Evolutionary conservation across 306 rosid genomes (phyloP), one percentile per base, ranked within the genome.

Genomic region (Mimosa bimucronata): DNA sequence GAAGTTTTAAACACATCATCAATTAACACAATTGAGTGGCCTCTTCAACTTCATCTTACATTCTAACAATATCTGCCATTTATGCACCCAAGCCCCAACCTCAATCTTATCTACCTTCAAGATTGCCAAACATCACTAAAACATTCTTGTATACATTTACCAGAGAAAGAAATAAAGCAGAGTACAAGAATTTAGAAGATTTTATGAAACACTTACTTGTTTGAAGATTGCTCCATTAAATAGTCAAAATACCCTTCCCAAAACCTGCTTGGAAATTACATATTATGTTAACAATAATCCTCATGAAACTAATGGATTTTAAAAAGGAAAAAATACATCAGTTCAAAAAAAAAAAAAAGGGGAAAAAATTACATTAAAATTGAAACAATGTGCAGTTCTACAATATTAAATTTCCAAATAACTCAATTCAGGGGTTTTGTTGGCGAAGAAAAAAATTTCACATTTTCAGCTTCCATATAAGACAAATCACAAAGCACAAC

Each of bases 211-310:
- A 65, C 90, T 84, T 88, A 93, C 99, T 90, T 86, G 84, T 89
- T 95, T 80, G 96, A 87, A 88, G 97, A 85, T 79, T 88, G 85
- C 78, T 95, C 99, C 98, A 93, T 91, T 79, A 95, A 81, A 88
- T 87, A 80, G 85, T 95, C 99, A 89, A 93, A 95, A 87, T 95
- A 93, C 77, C 98, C 98, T 86, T 95, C 99, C 99, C 99, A 95
- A 82, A 95, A 93, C 76, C 99, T 95, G 90, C 82, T 83, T 71
- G 72, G 74, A 38, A 84, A 71, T 82, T 55, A 64, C 62, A 77
- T 42, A 80, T 73, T 34, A 34, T 25, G 48, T 85, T 53, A 70
- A 42, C 30, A 73, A 4, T 30, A 60, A 19, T 42, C 65, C 65
- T 52, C 28, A 79, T 44, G 16, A 48, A 15, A 23, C 15, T 14